phyloP scores from a whole-genome alignment of 23 red algal species.

The Gracilaria gracilis region DNA sequence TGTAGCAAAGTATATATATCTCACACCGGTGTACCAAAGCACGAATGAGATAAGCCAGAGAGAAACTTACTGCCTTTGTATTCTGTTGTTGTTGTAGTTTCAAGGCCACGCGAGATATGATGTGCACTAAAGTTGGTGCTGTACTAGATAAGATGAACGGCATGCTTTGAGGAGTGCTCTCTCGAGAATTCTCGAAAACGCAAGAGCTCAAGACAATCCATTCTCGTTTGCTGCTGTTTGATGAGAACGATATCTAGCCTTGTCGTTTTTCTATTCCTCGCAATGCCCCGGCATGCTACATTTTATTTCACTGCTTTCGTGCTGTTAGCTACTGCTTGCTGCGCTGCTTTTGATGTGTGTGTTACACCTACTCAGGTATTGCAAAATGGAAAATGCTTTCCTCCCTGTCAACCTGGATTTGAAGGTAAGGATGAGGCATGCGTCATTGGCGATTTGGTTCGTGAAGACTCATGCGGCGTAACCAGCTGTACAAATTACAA shows the following conservation, averaged over 20 bases:
- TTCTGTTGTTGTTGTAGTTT: too few species aligned
- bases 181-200: neutral
- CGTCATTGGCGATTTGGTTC: neutral
- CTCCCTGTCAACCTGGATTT: conserved; percentile 16
- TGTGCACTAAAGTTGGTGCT: neutral
- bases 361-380: neutral
- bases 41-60: neutral
- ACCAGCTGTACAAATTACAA: neutral
- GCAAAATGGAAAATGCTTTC: conserved; percentile 1
- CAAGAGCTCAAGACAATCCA: neutral
- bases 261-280: neutral
- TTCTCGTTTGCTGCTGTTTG: neutral
- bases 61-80: neutral
- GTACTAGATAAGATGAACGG: too few species aligned
- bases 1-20: too few species aligned
- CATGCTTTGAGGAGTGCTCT: neutral
- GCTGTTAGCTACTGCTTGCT: neutral
- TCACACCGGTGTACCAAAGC: too few species aligned
- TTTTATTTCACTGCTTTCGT: neutral
- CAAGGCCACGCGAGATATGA: neutral
- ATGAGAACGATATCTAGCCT: neutral
- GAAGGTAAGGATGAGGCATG: neutral
- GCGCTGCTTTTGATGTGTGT: neutral
- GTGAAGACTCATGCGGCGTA: neutral
- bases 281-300: neutral